These are phyloP conservation scores for Malus sieversii DNA, from an alignment of 306 rosid species.

Conservation along the genomic window DNA sequence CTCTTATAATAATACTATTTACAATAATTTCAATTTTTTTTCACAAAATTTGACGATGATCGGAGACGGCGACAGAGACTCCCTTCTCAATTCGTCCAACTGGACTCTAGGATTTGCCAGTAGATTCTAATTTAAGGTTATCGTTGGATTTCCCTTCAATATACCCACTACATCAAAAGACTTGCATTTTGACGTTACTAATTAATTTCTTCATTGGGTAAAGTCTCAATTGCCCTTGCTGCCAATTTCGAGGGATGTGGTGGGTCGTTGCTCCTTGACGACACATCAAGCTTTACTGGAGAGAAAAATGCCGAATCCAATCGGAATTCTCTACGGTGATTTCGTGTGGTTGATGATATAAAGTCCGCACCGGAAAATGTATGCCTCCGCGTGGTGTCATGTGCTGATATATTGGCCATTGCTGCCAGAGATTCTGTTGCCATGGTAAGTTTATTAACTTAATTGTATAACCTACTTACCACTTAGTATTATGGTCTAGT, in stretches of 20 bases:
- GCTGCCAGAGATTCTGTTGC: neutral
- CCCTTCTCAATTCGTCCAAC: too few relatives aligned
- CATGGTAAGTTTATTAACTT: slow-evolving; percentile 23
- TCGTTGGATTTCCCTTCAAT: too few relatives aligned
- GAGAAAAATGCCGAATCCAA: slow-evolving; percentile 71
- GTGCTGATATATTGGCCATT: slow-evolving; percentile 74
- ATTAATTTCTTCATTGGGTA: too few relatives aligned
- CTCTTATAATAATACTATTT: too few relatives aligned
- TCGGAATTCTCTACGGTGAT: slow-evolving; percentile 31
- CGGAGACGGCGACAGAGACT: too few relatives aligned
- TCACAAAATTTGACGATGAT: too few relatives aligned
- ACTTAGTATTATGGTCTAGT: too few relatives aligned
- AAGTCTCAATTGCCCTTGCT: neutral
- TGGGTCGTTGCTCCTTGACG: slow-evolving; percentile 77
- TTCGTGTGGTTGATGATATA: slow-evolving; percentile 61
- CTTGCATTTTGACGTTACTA: too few relatives aligned
- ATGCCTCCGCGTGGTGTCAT: slow-evolving; percentile 69
- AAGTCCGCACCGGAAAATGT: slow-evolving; percentile 56
- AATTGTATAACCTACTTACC: neutral
- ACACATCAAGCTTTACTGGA: slow-evolving; percentile 55
- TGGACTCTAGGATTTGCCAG: too few relatives aligned
- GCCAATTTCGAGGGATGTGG: slow-evolving; percentile 62
- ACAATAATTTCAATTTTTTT: too few relatives aligned
- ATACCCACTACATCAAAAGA: too few relatives aligned
- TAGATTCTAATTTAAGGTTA: too few relatives aligned